Evolutionary conservation across 2,329 filamentous ascomycete genomes (phyloP), one percentile per base, ranked within the genome.

Genomic region (Ceratocystis cacaofunesta): DNA sequence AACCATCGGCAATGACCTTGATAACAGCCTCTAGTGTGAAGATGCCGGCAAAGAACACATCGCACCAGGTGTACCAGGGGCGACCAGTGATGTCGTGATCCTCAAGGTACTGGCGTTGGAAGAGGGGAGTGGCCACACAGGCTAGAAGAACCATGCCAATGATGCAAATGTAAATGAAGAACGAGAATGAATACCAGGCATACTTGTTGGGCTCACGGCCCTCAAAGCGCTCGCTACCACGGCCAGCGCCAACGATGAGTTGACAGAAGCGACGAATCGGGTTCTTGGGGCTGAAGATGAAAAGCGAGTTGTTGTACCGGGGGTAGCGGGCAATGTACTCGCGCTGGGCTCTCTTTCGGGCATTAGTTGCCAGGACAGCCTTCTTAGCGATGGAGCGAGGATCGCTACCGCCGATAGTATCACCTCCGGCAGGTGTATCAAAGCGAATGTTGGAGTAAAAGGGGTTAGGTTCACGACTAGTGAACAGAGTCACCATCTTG

Each of bases 141-240:
- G 94, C 94, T 63, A 99, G 82, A 57, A 96, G 76, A n/a, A 99
- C 94, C 95, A 99, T 99, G 62, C 90, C 89, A 52, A 97, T 89
- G 68, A 99, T 96, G 15, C 90, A 88, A 28, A 88, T 85, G 73
- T 99, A 99, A 65, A 97, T 89, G 71, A 99, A 88, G 2, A 90
- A 90, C 0, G 94, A 96, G 73, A 97, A 95, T 0, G 84, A 79
- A 73, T 96, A 96, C 92, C 94, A 99, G 7, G 94, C 81, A 3
- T 89, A 84, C 69, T 90, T 91, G 70, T 94, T 92, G 0, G 94
- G 94, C 68, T 91, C 86, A 0, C 95, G 85, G 15, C 94, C 94
- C 74, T 97, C 90, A 68, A 95, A 88, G 57, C 94, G 86, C 73
- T 95, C 88, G 57, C 80, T 82, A 5, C 94, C 95, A 68, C 94